These are phyloP conservation scores for Coemansia umbellata DNA, from an alignment of 192 early-diverging fungal genomes.

Conservation along the genomic window DNA sequence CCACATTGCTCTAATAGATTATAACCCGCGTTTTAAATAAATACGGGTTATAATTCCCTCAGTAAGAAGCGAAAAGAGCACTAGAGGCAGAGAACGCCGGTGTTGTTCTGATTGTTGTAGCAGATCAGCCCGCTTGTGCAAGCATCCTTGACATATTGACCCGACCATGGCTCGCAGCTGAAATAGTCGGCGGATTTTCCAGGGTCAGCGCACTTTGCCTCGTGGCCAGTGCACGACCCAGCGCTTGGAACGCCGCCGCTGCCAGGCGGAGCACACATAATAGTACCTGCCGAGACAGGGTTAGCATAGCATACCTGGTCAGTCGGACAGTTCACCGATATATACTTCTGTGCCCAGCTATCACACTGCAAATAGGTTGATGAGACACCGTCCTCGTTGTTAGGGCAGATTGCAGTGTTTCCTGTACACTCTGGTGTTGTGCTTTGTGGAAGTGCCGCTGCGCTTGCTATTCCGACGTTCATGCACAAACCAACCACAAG, in stretches of 20 bases:
- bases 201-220: slow-evolving; percentile 26
- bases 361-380: slow-evolving; percentile 44
- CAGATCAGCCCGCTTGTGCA: slow-evolving; percentile 25
- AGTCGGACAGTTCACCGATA: slow-evolving; percentile 20
- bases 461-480: neutral
- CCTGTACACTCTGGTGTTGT: slow-evolving; percentile 21
- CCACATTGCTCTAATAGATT: too few relatives aligned
- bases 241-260: slow-evolving; percentile 32
- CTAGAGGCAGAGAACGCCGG: slow-evolving; percentile 20
- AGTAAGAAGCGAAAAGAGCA: too few relatives aligned
- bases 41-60: too few relatives aligned
- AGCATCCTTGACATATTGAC: slow-evolving; percentile 23
- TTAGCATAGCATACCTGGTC: slow-evolving; percentile 48
- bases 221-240: slow-evolving; percentile 29
- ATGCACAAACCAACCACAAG: too few relatives aligned
- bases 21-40: too few relatives aligned
- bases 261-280: slow-evolving; percentile 38
- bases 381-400: slow-evolving; percentile 34
- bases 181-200: slow-evolving; percentile 31
- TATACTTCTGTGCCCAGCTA: slow-evolving; percentile 28
- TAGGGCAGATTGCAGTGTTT: slow-evolving; percentile 36
- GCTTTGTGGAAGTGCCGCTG: neutral
- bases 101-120: slow-evolving; percentile 30
- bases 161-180: slow-evolving; percentile 37
- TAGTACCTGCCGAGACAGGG: slow-evolving; percentile 24